Conservation (phyloP, 2,329 filamentous ascomycete genomes). For the Bipolaris sorokiniana region DNA sequence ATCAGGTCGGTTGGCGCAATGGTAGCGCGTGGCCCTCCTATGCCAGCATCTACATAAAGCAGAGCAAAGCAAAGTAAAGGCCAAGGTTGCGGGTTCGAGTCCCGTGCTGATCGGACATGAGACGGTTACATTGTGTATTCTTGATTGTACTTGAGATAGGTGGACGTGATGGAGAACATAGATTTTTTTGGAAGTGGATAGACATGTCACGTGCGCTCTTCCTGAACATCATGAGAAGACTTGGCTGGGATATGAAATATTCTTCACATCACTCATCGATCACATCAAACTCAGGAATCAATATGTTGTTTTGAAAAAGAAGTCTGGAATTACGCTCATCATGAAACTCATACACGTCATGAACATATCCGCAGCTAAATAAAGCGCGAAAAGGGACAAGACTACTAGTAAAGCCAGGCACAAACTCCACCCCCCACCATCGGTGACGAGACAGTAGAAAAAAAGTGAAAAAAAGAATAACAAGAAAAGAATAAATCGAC, state of each 20-base stretch:
- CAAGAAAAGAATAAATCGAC: too few species aligned
- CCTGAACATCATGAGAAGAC: not conserved
- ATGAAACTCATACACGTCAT: slow-evolving; percentile 38
- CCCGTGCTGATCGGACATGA: slow-evolving; percentile 38
- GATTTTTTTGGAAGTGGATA: not conserved
- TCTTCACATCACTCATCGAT: not conserved
- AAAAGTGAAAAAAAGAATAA: slow-evolving; percentile 15
- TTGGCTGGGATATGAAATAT: not conserved
- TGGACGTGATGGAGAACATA: not conserved
- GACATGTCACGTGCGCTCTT: not conserved
- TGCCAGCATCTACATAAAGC: not conserved
- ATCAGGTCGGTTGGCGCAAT: slow-evolving; percentile 46
- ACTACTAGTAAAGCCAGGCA: slow-evolving; percentile 25
- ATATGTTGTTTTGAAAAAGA: slow-evolving; percentile 9
- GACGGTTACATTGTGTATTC: not conserved
- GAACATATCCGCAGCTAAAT: slow-evolving; percentile 26
- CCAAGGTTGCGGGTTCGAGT: slow-evolving; percentile 49
- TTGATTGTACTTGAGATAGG: too few species aligned
- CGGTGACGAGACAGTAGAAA: slow-evolving; percentile 11
- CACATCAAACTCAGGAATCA: not conserved
- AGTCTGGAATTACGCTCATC: slow-evolving; percentile 24
- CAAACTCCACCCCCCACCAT: slow-evolving; percentile 11
- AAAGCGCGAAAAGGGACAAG: slow-evolving; percentile 29
- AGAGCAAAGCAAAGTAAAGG: slow-evolving; percentile 24
- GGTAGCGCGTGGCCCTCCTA: slow-evolving; percentile 49